Evolutionary conservation across 1,284 basidiomycete species (phyloP), one percentile per base, ranked within the genome.

Genomic region (Apiotrichum sp.): DNA sequence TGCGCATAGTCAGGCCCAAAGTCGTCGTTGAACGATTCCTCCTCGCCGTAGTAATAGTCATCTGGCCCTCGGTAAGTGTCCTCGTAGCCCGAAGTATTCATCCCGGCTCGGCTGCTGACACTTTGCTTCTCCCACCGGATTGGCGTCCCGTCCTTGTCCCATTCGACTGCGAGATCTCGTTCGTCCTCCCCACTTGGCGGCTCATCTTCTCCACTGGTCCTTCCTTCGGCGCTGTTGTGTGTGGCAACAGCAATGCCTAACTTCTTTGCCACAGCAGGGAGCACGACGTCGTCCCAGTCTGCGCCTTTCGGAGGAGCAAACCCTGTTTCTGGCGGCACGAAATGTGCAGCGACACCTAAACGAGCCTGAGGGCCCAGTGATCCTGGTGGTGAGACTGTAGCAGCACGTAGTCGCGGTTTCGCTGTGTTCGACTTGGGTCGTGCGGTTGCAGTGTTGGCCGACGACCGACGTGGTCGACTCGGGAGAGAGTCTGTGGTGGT

Each of bases 191-290:
- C 39, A 33, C 46, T 48, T 31, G 44, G 44, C 29, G 5, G 31
- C 31, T 45, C 14, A 7, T 13, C 44, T 14, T 16, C 46, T 5
- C 39, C 48, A 39, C 22, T 31, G 1, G 47, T 53, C 2, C 31
- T 29, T n/a, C 42, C 14, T 31, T 10, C 8, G 4, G 29, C 4
- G 22, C 22, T 22, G 22, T 22, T 22, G 22, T 22, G 22, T 22
- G 22, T 22, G 6, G 48, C 44, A 5, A 52, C 43, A 5, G 47
- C 16, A n/a, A 67, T 63, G 3, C 88, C 88, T 66, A 85, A 85
- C 78, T 90, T 89, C 59, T 87, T 81, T 14, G 89, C 89, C 4
- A 93, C 86, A 3, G 86, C 87, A 9, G 84, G 84, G 9, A 86
- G 72, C 2, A 86, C 82, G 31, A 86, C 72, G 35, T 77, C 75